These are phyloP conservation scores for Leptosphaerulina australis DNA, from an alignment of 2,329 filamentous ascomycete genomes.

Conservation along the genomic window DNA sequence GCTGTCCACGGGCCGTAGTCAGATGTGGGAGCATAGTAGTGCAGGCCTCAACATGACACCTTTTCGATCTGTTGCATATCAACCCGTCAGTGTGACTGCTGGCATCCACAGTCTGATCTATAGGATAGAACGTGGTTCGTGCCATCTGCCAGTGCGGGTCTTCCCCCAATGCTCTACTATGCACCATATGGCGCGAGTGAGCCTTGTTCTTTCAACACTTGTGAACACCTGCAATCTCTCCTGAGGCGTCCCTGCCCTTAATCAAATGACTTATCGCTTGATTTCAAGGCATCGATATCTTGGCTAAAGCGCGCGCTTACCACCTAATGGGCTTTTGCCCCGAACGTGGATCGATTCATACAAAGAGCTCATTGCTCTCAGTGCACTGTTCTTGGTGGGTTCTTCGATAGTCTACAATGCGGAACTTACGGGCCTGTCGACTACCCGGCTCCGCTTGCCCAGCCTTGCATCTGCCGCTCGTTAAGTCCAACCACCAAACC, in stretches of 20 bases:
- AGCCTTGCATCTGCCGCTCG: constrained; percentile 15
- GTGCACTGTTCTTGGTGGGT: constrained; percentile 13
- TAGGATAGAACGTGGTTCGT: constrained; percentile 18
- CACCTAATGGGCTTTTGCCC: not conserved
- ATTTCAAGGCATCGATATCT: constrained; percentile 17
- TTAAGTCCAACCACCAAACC: constrained; percentile 27
- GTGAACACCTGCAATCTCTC: constrained; percentile 33
- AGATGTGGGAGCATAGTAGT: constrained; percentile 13
- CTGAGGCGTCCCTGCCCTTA: constrained; percentile 18
- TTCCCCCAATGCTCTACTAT: constrained; percentile 12
- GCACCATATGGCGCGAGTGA: constrained; percentile 21
- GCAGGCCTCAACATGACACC: constrained; percentile 22
- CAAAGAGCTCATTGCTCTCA: constrained; percentile 7
- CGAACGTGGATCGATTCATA: constrained; percentile 5
- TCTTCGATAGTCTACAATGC: constrained; percentile 4
- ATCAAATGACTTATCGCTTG: constrained; percentile 16
- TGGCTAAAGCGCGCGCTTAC: constrained; percentile 18
- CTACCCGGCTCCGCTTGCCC: constrained; percentile 16
- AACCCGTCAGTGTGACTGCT: constrained; percentile 1
- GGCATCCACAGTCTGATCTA: constrained; percentile 1
- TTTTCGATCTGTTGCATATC: constrained; percentile 4
- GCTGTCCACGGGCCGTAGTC: constrained; percentile 19
- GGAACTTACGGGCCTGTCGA: constrained; percentile 3
- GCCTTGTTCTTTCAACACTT: constrained; percentile 30
- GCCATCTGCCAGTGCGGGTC: constrained; percentile 14